Conservation (phyloP, 2,329 filamentous ascomycete species). For the Trichoderma brevicompactum region DNA sequence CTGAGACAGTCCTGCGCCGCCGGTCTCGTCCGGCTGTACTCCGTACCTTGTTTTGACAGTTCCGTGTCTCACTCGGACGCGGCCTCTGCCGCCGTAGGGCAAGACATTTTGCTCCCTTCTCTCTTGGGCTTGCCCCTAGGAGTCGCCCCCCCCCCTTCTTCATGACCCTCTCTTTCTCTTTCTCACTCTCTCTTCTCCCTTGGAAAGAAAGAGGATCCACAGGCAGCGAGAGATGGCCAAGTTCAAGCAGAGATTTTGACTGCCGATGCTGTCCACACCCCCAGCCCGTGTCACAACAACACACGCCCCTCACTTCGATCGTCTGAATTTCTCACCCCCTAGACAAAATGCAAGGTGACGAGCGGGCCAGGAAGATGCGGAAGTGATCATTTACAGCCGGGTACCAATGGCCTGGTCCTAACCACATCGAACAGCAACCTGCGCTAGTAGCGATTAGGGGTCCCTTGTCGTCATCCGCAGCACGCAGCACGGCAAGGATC, state of each 20-base stretch:
- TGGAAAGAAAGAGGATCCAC: slow-evolving; percentile 11
- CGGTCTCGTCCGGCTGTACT: neutral
- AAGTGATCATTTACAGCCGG: slow-evolving; percentile 21
- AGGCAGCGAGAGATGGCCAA: neutral
- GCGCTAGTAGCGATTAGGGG: slow-evolving; percentile 19
- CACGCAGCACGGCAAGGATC: slow-evolving; percentile 16
- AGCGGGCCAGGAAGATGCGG: slow-evolving; percentile 17
- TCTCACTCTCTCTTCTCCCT: slow-evolving; percentile 3
- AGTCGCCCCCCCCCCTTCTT: neutral
- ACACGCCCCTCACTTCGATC: slow-evolving; percentile 3
- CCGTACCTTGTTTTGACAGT: slow-evolving; percentile 29
- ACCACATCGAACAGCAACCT: slow-evolving; percentile 24
- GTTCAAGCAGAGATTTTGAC: neutral
- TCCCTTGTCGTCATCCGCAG: slow-evolving; percentile 27
- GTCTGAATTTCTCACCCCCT: slow-evolving; percentile 7
- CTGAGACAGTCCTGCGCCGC: slow-evolving; percentile 18
- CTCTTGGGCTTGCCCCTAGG: neutral
- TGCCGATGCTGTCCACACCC: neutral
- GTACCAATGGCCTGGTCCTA: slow-evolving; percentile 28
- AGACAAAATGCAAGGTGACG: neutral
- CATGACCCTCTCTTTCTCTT: neutral
- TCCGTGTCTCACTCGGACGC: slow-evolving; percentile 28
- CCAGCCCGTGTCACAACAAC: neutral
- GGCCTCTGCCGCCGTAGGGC: slow-evolving; percentile 29
- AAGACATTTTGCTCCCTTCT: slow-evolving; percentile 10